phyloP scores from a whole-genome alignment of 768 basidiomycete species.

The Auricularia sp. region DNA sequence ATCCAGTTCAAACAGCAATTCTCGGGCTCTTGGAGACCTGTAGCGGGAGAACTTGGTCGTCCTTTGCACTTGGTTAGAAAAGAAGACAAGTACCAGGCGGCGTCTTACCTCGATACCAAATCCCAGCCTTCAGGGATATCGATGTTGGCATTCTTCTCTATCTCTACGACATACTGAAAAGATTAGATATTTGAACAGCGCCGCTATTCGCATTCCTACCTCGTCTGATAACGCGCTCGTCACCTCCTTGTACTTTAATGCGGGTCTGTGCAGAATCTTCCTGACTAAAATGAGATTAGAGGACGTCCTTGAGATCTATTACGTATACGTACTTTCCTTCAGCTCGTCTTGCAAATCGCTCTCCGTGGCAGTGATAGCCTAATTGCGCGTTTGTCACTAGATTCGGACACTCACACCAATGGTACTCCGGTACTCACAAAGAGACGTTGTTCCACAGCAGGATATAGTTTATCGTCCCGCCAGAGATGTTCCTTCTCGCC shows the following conservation, averaged over 20 bases:
- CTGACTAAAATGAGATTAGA: conserved; percentile 39
- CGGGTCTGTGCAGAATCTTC: conserved; percentile 60
- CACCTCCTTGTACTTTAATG: conserved; percentile 42
- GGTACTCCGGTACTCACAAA: background rate
- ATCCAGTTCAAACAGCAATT: conserved; percentile 58
- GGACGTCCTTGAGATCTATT: background rate
- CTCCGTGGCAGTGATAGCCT: conserved; percentile 6
- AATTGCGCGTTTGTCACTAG: background rate
- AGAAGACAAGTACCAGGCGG: conserved; percentile 1
- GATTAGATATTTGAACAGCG: background rate
- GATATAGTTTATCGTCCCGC: conserved; percentile 42
- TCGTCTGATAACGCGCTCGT: conserved; percentile 57
- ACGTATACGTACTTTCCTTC: conserved; percentile 39
- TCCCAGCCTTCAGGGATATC: conserved; percentile 47
- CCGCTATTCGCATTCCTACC: conserved; percentile 28
- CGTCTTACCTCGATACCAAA: conserved; percentile 49
- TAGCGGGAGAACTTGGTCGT: conserved; percentile 68
- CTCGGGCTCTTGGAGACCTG: conserved; percentile 56
- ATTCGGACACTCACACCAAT: no score
- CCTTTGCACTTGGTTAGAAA: conserved; percentile 23
- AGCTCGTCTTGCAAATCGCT: conserved; percentile 65
- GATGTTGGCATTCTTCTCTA: conserved; percentile 47
- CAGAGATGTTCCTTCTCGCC: conserved; percentile 66
- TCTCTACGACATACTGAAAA: conserved; percentile 65
- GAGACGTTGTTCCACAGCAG: conserved; percentile 41